Evolutionary conservation across 305 asterid species (phyloP), one percentile per base, ranked within the genome.

Genomic region (Rubia balearica): DNA sequence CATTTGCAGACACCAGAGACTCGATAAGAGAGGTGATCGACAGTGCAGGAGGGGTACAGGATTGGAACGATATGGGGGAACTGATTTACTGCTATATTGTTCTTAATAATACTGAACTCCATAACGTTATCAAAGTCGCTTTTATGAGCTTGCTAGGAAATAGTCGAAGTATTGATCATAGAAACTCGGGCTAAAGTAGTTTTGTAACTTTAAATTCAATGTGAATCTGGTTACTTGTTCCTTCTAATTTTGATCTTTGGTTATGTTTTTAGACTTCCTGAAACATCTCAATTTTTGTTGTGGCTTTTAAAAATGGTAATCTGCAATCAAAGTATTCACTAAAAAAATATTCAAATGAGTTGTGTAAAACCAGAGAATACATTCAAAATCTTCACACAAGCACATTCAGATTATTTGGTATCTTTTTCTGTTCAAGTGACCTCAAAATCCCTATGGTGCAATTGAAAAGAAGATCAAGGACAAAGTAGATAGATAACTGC

Each of bases 11-110:
- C 41, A 84, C 87, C 43, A 77, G 83, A 65, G 80, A 81, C 19
- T 89, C 96, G 53, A 79, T 87, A 7, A 22, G 68, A 48, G 89
- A 85, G 73, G 79, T 89, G 78, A 77, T 86, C 40, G 73, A 83
- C 75, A 78, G 69, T 65, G 71, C 86, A 38, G 88, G 85, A 17
- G 89, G 85, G 19, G 73, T 89, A 74, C 70, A 73, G 41, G 86
- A 83, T 40, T 87, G 96, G 94, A 70, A 76, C 5, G 81, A 84
- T 53, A 87, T 87, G 87, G 94, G 87, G 70, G 96, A 89, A 68
- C 71, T 89, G 69, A 67, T 24, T 24, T 24, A 24, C 24, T 24
- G 24, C 24, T 24, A 24, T 1, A 24, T 24, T 55, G 82, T 78
- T 79, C 86, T 89, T 8, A 89, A 89, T 57, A 86, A 93, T 6